Percentiles rank a stretch among this genome's conserved stretches.
Evolutionary conservation across 176 grass and related monocot genomes (phyloP).

Genomic region (Carex myosuroides): DNA sequence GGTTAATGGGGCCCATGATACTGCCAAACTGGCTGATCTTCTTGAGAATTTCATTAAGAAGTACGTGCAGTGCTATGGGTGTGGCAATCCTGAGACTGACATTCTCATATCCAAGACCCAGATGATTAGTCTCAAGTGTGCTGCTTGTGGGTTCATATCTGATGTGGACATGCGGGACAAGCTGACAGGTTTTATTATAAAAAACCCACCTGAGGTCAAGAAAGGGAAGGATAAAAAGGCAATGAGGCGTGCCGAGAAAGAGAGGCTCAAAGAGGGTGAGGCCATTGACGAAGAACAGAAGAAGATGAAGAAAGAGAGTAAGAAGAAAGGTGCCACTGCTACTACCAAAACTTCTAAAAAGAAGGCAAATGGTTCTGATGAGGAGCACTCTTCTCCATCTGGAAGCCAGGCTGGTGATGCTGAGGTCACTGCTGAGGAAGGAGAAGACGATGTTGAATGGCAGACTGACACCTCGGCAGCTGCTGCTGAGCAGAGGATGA

Average conservation of each 20-base stretch:
- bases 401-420: slow-evolving; percentile 32
- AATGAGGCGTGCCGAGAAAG: slow-evolving; percentile 84
- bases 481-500: slow-evolving; percentile 65
- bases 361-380: slow-evolving; percentile 47
- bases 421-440: slow-evolving; percentile 31
- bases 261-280: slow-evolving; percentile 64
- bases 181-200: slow-evolving; percentile 57
- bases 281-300: slow-evolving; percentile 85
- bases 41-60: slow-evolving; percentile 91
- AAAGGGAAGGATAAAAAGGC: slow-evolving; percentile 80
- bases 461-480: slow-evolving; percentile 67
- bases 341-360: slow-evolving; percentile 25
- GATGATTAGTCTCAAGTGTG: slow-evolving; percentile 69
- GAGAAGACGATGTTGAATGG: slow-evolving; percentile 59
- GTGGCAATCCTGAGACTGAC: slow-evolving; percentile 84
- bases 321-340: slow-evolving; percentile 46
- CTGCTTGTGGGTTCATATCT: slow-evolving; percentile 74
- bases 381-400: slow-evolving; percentile 57
- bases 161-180: slow-evolving; percentile 88
- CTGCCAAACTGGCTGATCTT: slow-evolving; percentile 66
- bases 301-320: slow-evolving; percentile 68
- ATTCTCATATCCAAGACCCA: slow-evolving; percentile 57
- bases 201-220: slow-evolving; percentile 66
- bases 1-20: slow-evolving; percentile 79
- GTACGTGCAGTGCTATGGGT: slow-evolving; percentile 78